Evolutionary conservation across 176 grass and related monocot genomes (phyloP).

Genomic region (Musa itinerans): DNA sequence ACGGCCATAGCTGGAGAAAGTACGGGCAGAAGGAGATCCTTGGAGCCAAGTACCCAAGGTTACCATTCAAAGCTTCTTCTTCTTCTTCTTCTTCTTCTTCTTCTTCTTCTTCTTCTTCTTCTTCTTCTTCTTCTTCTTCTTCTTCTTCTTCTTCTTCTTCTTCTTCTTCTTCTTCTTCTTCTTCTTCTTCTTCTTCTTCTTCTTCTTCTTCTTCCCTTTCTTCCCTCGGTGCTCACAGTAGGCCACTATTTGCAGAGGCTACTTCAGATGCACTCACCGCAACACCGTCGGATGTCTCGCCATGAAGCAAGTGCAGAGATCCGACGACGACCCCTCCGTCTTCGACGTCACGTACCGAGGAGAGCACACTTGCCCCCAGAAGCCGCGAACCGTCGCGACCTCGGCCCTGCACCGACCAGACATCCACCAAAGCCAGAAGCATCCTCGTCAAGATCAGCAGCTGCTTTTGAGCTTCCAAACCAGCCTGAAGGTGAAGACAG

Average conservation of each 20-base stretch:
- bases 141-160: not conserved
- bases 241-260: constrained; percentile 37
- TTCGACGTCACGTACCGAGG: constrained; percentile 68
- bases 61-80: not conserved
- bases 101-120: not conserved
- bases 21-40: constrained; percentile 79
- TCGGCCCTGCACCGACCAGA: not conserved
- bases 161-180: not conserved
- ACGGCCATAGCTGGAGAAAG: constrained; percentile 68
- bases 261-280: constrained; percentile 82
- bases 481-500: not conserved
- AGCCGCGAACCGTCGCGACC: not conserved
- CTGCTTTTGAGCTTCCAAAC: constrained; percentile 40
- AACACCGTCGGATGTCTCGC: constrained; percentile 42
- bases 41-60: constrained; percentile 58
- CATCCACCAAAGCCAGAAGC: not conserved
- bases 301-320: constrained; percentile 82
- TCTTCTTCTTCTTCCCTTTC: not conserved
- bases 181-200: too few species aligned
- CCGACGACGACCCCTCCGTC: constrained; percentile 46
- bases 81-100: not conserved
- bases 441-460: constrained; percentile 14
- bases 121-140: not conserved
- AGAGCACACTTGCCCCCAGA: constrained; percentile 52
- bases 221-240: not conserved